Evolutionary conservation across 1,139 yeast genomes (phyloP), one percentile per base, ranked within the genome.

Genomic region (Magnusiomyces suaveolens): DNA sequence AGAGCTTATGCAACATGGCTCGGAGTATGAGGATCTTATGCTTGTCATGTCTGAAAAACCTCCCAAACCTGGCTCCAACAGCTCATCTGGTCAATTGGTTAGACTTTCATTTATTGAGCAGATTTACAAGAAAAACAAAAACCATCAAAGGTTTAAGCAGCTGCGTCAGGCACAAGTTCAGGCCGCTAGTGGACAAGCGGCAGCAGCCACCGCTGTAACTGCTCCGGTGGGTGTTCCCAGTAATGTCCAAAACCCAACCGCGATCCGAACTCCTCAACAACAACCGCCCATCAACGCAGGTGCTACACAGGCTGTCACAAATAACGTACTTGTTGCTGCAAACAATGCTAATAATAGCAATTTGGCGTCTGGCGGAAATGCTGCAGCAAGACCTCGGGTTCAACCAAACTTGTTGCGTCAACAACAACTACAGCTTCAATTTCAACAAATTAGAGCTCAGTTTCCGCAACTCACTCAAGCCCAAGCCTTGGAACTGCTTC

Each of bases 21-120:
- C 72, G 48, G 95, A 89, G 60, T 89, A 87, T 69, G 97, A 92
- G 69, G 96, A 87, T 66, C 75, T 89, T 65, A 90, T 92, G 97
- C 72, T 81, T 44, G 69, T 77, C 39, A 63, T 70, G 67, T 72
- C 71, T 55, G 75, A 72, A 26, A 54, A 60, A 47, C 64, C 60
- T 8, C 52, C 59, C 29, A 53, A 54, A n/a, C 53, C 52, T n/a
- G 36, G 46, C 3, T 23, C 51, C 23, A 21, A 41, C 12, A 41
- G 46, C 20, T 53, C 58, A 24, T 56, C 64, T 3, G 72, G 71
- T 43, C 76, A 73, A 60, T 72, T 73, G 59, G 63, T 71, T 66
- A 65, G 76, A 14, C 63, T 73, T 47, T 70, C 74, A 52, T 72
- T 72, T 56, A 69, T 73, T 54, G 76, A 73, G 59, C 72, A 70